Evolutionary conservation across 345 rosid species (phyloP).

Genomic region (Arabis hirsuta): DNA sequence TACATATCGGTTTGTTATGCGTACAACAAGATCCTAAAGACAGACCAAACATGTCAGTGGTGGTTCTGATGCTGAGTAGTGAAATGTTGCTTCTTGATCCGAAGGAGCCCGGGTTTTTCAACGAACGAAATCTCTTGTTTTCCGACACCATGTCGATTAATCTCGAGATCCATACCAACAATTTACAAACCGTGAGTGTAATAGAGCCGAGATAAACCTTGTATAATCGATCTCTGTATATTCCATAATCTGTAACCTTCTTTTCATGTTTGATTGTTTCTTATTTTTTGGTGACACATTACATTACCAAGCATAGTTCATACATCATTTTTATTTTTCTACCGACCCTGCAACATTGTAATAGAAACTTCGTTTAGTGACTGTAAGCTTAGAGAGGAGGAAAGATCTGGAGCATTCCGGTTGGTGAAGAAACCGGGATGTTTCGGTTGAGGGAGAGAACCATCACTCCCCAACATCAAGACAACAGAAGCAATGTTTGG

Average conservation of each 20-base stretch:
- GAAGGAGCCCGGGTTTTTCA: slow-evolving; percentile 41
- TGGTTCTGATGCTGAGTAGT: slow-evolving; percentile 42
- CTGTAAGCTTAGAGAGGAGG: slow-evolving; percentile 37
- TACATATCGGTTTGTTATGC: slow-evolving; percentile 44
- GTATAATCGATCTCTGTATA: slow-evolving; percentile 19
- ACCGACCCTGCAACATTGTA: slow-evolving; percentile 37
- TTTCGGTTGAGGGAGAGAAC: slow-evolving; percentile 31
- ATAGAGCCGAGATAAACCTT: slow-evolving; percentile 41
- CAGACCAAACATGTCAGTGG: slow-evolving; percentile 44
- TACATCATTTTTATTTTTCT: background rate
- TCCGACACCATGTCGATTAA: slow-evolving; percentile 41
- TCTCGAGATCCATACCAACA: slow-evolving; percentile 39
- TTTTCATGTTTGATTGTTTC: background rate
- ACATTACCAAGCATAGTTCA: slow-evolving; percentile 1
- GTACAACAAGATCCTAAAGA: slow-evolving; percentile 46
- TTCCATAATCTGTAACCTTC: slow-evolving; percentile 11
- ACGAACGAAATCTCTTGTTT: slow-evolving; percentile 41
- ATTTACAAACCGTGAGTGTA: slow-evolving; percentile 42
- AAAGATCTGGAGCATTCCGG: slow-evolving; percentile 29
- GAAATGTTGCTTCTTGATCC: slow-evolving; percentile 47
- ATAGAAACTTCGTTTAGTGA: slow-evolving; percentile 32
- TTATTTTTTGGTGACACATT: slow-evolving; percentile 18
- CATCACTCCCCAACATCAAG: slow-evolving; percentile 38
- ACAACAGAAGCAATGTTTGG: slow-evolving; percentile 37
- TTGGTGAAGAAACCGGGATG: slow-evolving; percentile 32